Evolutionary conservation across 2,329 filamentous ascomycete species (phyloP).

Genomic region (Cadophora luteo-olivacea): DNA sequence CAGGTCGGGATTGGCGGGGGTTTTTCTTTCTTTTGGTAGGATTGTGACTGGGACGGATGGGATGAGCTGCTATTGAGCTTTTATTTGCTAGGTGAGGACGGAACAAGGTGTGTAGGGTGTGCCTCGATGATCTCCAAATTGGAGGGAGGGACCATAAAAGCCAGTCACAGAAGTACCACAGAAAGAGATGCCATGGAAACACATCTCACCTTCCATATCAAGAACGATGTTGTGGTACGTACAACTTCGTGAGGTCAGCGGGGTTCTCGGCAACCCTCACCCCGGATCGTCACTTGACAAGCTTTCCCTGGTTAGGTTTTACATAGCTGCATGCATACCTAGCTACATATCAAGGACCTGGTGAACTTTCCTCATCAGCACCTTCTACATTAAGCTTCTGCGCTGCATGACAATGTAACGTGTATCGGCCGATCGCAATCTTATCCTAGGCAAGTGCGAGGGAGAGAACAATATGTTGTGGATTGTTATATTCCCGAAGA

Average conservation of each 20-base stretch:
- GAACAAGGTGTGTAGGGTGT: neutral
- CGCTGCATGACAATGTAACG: slow-evolving; percentile 18
- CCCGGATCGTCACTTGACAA: slow-evolving; percentile 3
- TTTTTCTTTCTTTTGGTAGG: neutral
- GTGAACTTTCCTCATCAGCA: slow-evolving; percentile 5
- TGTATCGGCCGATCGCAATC: slow-evolving; percentile 27
- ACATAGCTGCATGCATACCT: neutral
- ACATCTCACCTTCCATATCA: neutral
- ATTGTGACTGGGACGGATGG: neutral
- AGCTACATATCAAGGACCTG: neutral
- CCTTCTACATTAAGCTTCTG: slow-evolving; percentile 26
- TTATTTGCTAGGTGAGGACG: neutral
- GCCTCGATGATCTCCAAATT: neutral
- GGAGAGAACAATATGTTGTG: neutral
- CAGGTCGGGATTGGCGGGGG: too few relatives aligned
- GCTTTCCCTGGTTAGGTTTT: slow-evolving; percentile 10
- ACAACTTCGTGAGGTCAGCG: neutral
- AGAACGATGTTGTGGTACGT: neutral
- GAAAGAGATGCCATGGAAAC: neutral
- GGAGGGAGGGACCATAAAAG: neutral
- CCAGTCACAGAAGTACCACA: neutral
- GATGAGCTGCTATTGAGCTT: neutral
- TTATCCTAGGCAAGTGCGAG: neutral
- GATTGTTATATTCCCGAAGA: slow-evolving; percentile 26
- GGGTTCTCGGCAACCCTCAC: slow-evolving; percentile 3